Evolutionary conservation across 768 basidiomycete species (phyloP), one percentile per base, ranked within the genome.

Genomic region (Pleurotus pulmonarius): DNA sequence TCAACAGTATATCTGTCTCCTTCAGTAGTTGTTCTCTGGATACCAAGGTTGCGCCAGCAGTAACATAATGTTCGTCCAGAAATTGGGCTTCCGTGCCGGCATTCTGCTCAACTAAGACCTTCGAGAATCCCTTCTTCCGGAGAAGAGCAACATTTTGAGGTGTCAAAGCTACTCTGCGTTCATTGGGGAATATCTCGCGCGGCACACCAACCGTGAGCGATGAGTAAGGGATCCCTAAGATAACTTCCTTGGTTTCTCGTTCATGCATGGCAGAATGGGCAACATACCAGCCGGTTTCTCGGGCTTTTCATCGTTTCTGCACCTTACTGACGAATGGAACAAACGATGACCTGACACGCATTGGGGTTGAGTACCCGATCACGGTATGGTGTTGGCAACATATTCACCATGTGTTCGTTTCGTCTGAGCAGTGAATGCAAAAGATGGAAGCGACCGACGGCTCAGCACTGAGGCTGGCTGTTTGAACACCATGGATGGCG

Each of bases 1-100:
- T 94, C 59, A 94, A 75, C 66, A 93, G 75, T 64, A 94, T 90
- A 66, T 94, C 91, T 1, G 88, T 75, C 44, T 74, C 73, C 47
- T 71, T 73, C 67, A 83, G 87, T n/a, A 92, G 70, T 59, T 90
- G 84, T 56, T 88, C 84, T 57, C 76, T 77, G 47, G 87, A 82
- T n/a, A 85, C 87, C 58, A 94, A 69, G 5, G 82, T 85, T 38
- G 91, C 92, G 5, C 92, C 92, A 24, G 90, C 92, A 38, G 83
- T 82, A 58, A 73, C 73, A 64, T 92, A 94, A 45, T 89, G 86
- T 65, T 86, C 87, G 64, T 94, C 89, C 59, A 86, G 72, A 70
- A 94, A 94, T 66, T 92, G 87, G 4, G 92, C 86, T 49, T 82
- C 76, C 38, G 69, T 67, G 45, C 92, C 92, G 16, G 90, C 88